Evolutionary conservation across 2,329 filamentous ascomycete species (phyloP).

Genomic region (Xylariomycetidae sp.): DNA sequence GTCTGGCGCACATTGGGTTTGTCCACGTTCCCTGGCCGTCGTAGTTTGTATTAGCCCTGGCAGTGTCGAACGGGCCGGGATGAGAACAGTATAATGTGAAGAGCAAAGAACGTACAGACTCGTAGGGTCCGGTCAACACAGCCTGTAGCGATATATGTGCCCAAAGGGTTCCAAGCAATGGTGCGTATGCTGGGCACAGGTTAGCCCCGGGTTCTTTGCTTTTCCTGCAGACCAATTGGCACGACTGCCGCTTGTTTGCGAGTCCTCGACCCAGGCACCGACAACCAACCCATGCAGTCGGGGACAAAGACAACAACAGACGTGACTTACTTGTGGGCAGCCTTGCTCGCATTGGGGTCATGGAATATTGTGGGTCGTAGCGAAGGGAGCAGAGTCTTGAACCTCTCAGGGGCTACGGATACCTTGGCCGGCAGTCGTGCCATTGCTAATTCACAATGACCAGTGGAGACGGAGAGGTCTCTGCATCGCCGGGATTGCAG

Average conservation of each 20-base stretch:
- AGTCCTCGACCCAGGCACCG: neutral
- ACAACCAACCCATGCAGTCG: neutral
- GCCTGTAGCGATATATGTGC: slow-evolving; percentile 78
- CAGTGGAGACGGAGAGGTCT: too few relatives aligned
- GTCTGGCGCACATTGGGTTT: slow-evolving; percentile 67
- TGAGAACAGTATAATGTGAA: slow-evolving; percentile 4
- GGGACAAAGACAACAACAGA: slow-evolving; percentile 7
- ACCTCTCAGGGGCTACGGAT: slow-evolving; percentile 27
- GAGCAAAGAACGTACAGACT: slow-evolving; percentile 51
- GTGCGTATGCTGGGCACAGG: slow-evolving; percentile 56
- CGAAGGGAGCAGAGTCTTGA: slow-evolving; percentile 25
- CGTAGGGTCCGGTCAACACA: slow-evolving; percentile 63
- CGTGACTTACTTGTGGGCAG: slow-evolving; percentile 25
- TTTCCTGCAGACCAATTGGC: neutral
- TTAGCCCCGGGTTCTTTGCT: slow-evolving; percentile 5
- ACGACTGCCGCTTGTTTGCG: neutral
- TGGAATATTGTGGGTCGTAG: slow-evolving; percentile 28
- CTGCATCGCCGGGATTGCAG: too few relatives aligned
- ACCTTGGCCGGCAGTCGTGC: slow-evolving; percentile 21
- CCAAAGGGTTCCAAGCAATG: slow-evolving; percentile 84
- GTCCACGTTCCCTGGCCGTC: slow-evolving; percentile 68
- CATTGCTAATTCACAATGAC: too few relatives aligned
- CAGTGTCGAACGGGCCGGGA: neutral
- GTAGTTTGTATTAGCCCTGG: too few relatives aligned
- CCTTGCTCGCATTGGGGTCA: slow-evolving; percentile 23